Evolutionary conservation across 108 stramenopile species (phyloP), one percentile per base, ranked within the genome.

Genomic region (Schizochytrium sp.): DNA sequence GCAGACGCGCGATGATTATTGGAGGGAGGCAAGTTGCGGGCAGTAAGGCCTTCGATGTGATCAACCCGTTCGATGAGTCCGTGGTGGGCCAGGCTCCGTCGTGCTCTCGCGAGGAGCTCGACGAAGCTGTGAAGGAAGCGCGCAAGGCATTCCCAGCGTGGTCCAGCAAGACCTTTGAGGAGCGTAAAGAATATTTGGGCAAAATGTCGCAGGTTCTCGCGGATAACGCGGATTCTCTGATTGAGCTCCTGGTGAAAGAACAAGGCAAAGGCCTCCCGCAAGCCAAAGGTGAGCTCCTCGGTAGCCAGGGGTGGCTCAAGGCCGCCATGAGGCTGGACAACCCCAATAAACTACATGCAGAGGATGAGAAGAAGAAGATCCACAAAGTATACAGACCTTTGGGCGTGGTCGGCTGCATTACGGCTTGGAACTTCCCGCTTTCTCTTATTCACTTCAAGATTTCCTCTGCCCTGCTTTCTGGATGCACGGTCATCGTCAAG

Each of bases 321-420:
- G 94, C 0, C 96, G 97, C 72, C 95, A 94, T 76, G 94, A 98
- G 94, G 96, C 98, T 60, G 19, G 19, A 60, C 17, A n/a, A 60
- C 59, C 59, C 59, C 17, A 60, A n/a, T n/a, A 60, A 60, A 40
- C 5, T 83, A 93, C 10, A 94, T 89, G 4, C 73, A 17, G 76
- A 83, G n/a, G 40, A 1, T 96, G 89, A 96, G 92, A 96, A 98
- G 93, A 98, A 99, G 92, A 93, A 88, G 28, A 97, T 96, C 44
- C 95, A 96, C 89, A 97, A 99, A 28, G 96, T 98, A 89, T 99
- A 97, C 91, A 95, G 96, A 17, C 99, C 99, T 0, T 57, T 98
- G 56, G 99, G 99, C 19, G 96, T 99, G 53, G 92, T 99, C 61
- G 98, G 97, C 1, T 94, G 97, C 64, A 99, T 99, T 90, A 98